Conservation (phyloP, 352 stramenopile genomes). For the Pythium utonaiense region DNA sequence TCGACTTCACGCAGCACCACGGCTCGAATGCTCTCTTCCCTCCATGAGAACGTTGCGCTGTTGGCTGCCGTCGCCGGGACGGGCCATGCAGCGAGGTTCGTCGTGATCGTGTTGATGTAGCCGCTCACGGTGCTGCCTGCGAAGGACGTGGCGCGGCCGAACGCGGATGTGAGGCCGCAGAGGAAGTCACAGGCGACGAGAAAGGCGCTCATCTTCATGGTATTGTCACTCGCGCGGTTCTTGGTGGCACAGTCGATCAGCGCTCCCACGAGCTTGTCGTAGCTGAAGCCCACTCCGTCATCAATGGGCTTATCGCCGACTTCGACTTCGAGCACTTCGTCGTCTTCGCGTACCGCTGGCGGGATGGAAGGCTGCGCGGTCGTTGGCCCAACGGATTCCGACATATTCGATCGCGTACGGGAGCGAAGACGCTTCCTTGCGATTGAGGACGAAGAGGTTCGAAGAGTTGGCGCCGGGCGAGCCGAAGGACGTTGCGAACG, state of each 20-base stretch:
- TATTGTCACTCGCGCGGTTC: conserved; percentile 29
- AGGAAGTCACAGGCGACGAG: conserved; percentile 54
- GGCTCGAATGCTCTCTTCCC: conserved; percentile 46
- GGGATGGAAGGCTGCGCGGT: too few relatives aligned
- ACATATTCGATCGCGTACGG: conserved; percentile 5
- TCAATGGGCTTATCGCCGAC: conserved; percentile 41
- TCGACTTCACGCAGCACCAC: conserved; percentile 67
- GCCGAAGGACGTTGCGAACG: neutral
- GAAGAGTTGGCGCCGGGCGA: neutral
- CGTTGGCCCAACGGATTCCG: conserved; percentile 1
- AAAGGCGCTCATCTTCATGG: conserved; percentile 49
- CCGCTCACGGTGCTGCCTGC: conserved; percentile 67
- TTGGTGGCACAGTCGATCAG: conserved; percentile 34
- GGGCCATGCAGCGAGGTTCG: conserved; percentile 54
- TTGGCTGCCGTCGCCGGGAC: conserved; percentile 14
- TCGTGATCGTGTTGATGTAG: conserved; percentile 70
- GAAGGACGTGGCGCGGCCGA: conserved; percentile 79
- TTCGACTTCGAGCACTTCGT: conserved; percentile 54
- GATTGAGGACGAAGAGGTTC: neutral
- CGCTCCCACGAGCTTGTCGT: conserved; percentile 50
- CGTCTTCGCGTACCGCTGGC: too few relatives aligned
- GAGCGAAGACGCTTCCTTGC: neutral
- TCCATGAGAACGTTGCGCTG: conserved; percentile 33
- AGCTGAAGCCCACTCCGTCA: conserved; percentile 25
- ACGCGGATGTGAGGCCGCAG: conserved; percentile 70